Conservation (phyloP, 2,329 filamentous ascomycete species). For the Acrocalymma vagum region DNA sequence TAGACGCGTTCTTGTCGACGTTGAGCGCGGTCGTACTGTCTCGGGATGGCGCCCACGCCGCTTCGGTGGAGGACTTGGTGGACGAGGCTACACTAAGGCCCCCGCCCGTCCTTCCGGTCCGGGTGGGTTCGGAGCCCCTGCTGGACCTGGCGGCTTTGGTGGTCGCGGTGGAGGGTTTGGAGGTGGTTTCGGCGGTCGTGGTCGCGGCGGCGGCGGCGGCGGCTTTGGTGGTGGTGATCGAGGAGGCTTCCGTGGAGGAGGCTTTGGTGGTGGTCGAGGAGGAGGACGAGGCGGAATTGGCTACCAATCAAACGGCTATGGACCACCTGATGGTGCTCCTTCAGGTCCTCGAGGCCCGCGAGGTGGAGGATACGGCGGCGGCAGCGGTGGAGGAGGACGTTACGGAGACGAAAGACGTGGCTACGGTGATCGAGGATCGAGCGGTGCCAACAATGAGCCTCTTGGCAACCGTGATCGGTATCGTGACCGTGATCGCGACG, state of each 20-base stretch:
- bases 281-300: conserved; percentile 58
- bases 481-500: conserved; percentile 44
- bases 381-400: conserved; percentile 52
- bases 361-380: conserved; percentile 36
- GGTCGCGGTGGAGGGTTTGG: conserved; percentile 63
- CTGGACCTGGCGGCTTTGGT: conserved; percentile 60
- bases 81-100: conserved; percentile 89
- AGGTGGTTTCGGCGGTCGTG: conserved; percentile 49
- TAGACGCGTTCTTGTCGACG: conserved; percentile 90
- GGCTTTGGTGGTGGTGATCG: conserved; percentile 61
- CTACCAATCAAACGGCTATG: conserved; percentile 52
- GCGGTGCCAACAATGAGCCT: conserved; percentile 85
- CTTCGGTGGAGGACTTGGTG: conserved; percentile 90
- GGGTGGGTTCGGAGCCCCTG: conserved; percentile 63
- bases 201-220: conserved; percentile 60
- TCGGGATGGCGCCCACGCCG: conserved; percentile 92
- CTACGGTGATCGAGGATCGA: conserved; percentile 54
- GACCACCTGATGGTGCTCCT: conserved; percentile 57
- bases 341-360: conserved; percentile 55
- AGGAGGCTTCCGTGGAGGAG: conserved; percentile 44
- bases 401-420: conserved; percentile 39
- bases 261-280: conserved; percentile 52
- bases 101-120: conserved; percentile 75
- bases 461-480: conserved; percentile 68
- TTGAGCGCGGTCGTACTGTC: conserved; percentile 93